Percentiles rank a stretch among this genome's conserved stretches.
These are phyloP conservation scores for Citrus australasica DNA, from an alignment of 345 rosid species.

Conservation along the genomic window DNA sequence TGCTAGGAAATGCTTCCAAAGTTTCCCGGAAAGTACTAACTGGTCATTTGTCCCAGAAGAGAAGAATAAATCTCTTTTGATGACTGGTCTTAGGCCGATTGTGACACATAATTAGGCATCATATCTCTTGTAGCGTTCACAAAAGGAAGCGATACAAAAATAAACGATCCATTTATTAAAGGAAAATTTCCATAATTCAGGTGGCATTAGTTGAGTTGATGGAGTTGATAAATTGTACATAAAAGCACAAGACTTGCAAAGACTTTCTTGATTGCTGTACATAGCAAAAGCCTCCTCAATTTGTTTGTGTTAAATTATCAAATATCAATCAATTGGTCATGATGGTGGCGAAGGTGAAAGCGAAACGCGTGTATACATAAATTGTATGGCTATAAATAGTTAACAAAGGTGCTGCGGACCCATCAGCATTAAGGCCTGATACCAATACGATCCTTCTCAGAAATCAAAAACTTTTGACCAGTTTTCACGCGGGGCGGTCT, in stretches of 20 bases:
- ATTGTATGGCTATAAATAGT: background rate
- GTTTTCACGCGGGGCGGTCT: background rate
- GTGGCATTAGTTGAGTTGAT: background rate
- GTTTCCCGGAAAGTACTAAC: background rate
- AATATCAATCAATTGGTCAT: background rate
- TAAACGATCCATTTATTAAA: no score
- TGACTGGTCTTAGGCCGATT: background rate
- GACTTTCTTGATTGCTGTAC: background rate
- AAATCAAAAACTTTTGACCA: background rate
- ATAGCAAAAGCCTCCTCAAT: background rate
- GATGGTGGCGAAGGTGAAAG: background rate
- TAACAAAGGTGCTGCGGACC: background rate
- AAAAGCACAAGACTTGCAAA: background rate
- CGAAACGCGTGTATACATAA: no score
- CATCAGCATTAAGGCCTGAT: background rate
- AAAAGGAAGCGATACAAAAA: background rate
- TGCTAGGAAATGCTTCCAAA: conserved; percentile 3
- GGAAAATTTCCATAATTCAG: background rate
- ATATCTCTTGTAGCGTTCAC: background rate
- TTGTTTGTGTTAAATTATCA: background rate
- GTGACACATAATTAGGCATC: no score
- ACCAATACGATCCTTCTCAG: background rate
- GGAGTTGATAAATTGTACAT: background rate
- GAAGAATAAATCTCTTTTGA: no score
- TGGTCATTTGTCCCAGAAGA: background rate